Percentiles rank a stretch among this genome's conserved stretches.
These are phyloP conservation scores for Phytophthora pisi DNA, from an alignment of 352 stramenopile genomes.

Conservation along the genomic window DNA sequence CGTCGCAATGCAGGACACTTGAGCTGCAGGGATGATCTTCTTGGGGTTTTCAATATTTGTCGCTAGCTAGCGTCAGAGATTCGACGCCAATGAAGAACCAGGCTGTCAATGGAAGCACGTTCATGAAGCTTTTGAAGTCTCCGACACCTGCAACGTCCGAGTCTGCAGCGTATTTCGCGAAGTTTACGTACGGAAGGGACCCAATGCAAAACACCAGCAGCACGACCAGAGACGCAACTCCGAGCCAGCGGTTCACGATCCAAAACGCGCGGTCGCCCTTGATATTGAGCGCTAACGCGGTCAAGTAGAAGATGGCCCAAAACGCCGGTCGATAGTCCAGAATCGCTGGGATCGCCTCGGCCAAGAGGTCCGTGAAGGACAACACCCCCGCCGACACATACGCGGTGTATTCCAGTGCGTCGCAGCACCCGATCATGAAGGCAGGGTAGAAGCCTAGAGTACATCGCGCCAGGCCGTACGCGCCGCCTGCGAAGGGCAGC, in stretches of 20 bases:
- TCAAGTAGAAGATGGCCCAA: conserved; percentile 32
- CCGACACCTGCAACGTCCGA: conserved; percentile 3
- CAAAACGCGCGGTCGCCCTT: conserved; percentile 37
- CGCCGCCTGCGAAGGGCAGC: conserved; percentile 40
- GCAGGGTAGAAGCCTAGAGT: conserved; percentile 40
- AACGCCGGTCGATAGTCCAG: conserved; percentile 14
- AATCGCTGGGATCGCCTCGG: not conserved
- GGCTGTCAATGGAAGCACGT: conserved; percentile 26
- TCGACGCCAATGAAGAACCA: conserved; percentile 56
- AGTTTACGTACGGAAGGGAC: conserved; percentile 26
- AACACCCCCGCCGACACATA: conserved; percentile 35
- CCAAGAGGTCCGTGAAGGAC: conserved; percentile 13
- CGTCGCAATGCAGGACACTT: conserved; percentile 38
- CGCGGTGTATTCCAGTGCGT: conserved; percentile 13
- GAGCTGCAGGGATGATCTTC: conserved; percentile 26
- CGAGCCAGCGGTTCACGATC: conserved; percentile 39
- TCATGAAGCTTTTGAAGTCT: conserved; percentile 27
- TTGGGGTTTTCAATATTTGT: conserved; percentile 1
- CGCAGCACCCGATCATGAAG: conserved; percentile 40
- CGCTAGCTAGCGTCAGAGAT: conserved; percentile 28
- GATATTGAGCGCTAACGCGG: conserved; percentile 31
- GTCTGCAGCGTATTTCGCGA: conserved; percentile 10
- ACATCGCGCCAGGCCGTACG: conserved; percentile 39
- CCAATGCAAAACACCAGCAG: conserved; percentile 40
- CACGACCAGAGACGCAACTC: conserved; percentile 29